Conservation (phyloP, 352 stramenopile species). For the Pythium pectinolyticum region DNA sequence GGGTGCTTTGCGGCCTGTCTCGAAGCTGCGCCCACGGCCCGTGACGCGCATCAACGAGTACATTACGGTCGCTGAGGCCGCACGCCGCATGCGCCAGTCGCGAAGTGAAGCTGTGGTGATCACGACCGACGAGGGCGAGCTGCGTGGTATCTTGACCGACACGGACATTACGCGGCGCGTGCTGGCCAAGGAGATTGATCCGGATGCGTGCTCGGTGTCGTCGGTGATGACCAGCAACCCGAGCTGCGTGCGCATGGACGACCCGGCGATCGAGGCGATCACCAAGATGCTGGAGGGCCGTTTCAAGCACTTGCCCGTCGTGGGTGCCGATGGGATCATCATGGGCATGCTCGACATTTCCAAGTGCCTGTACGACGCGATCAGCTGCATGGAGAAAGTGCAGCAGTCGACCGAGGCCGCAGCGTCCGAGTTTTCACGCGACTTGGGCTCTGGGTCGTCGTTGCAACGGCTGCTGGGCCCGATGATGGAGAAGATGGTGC, state of each 20-base stretch:
- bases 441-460: conserved; percentile 66
- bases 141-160: conserved; percentile 85
- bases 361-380: conserved; percentile 88
- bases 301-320: conserved; percentile 87
- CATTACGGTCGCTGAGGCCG: conserved; percentile 83
- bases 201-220: conserved; percentile 71
- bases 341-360: conserved; percentile 89
- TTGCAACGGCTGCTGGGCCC: conserved; percentile 74
- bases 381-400: conserved; percentile 86
- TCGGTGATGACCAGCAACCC: conserved; percentile 86
- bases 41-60: conserved; percentile 87
- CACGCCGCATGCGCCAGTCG: conserved; percentile 78
- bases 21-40: conserved; percentile 73
- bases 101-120: conserved; percentile 86
- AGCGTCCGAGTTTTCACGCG: conserved; percentile 76
- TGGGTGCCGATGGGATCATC: conserved; percentile 66
- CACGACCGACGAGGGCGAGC: conserved; percentile 76
- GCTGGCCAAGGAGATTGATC: conserved; percentile 78
- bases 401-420: conserved; percentile 81
- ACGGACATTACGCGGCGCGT: conserved; percentile 86
- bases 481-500: conserved; percentile 91
- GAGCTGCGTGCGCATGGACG: conserved; percentile 75
- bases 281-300: conserved; percentile 88
- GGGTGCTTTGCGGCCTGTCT: conserved; percentile 70
- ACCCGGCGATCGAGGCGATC: conserved; percentile 84